A percentile compares a stretch with the other conserved stretches of the same genome.
Conservation (phyloP, 371 early-diverging fungal species). For the Mucor velutinosus region DNA sequence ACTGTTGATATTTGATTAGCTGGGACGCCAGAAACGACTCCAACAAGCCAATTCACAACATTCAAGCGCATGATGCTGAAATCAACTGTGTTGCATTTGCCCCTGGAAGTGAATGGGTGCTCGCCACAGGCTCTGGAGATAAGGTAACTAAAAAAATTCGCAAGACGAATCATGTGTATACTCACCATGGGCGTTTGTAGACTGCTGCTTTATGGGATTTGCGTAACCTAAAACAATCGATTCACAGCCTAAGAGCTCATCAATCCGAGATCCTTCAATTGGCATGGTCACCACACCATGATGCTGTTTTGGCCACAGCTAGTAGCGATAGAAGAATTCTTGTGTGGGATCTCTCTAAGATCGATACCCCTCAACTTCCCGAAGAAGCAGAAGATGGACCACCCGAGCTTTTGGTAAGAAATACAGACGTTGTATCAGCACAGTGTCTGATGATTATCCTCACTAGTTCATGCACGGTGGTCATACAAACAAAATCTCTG, state of each 20-base stretch:
- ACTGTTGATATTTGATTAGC: slow-evolving; percentile 36
- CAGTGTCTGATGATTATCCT: background rate
- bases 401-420: slow-evolving; percentile 88
- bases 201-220: slow-evolving; percentile 96
- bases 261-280: slow-evolving; percentile 90
- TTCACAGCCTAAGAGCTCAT: slow-evolving; percentile 89
- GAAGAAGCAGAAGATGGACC: slow-evolving; percentile 95
- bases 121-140: slow-evolving; percentile 97
- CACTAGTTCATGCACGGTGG: slow-evolving; percentile 97
- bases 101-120: slow-evolving; percentile 84
- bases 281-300: slow-evolving; percentile 94
- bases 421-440: background rate
- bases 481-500: slow-evolving; percentile 97
- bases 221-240: slow-evolving; percentile 77
- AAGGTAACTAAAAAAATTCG: slow-evolving; percentile 47
- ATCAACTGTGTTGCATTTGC: slow-evolving; percentile 96
- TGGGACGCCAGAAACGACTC: slow-evolving; percentile 68
- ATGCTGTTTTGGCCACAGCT: slow-evolving; percentile 90
- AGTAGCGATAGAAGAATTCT: slow-evolving; percentile 89
- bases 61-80: slow-evolving; percentile 88
- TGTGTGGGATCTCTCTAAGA: slow-evolving; percentile 94
- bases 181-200: slow-evolving; percentile 19
- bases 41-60: slow-evolving; percentile 65
- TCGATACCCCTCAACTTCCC: slow-evolving; percentile 87
- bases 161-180: background rate